Evolutionary conservation across 768 basidiomycete species (phyloP).

Genomic region (Paxillus ammoniavirescens): DNA sequence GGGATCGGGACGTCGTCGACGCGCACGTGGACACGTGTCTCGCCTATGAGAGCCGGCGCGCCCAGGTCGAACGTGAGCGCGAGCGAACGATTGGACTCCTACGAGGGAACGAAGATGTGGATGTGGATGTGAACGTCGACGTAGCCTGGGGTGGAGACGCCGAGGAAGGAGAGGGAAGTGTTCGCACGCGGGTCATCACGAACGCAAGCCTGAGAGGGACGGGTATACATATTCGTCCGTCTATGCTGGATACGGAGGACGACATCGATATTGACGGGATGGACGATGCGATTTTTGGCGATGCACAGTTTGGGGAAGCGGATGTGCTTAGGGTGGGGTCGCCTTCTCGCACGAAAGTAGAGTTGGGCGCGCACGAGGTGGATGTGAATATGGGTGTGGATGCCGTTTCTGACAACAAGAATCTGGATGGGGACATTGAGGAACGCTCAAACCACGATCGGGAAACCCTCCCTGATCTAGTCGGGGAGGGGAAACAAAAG

Average conservation of each 20-base stretch:
- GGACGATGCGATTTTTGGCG: conserved; percentile 64
- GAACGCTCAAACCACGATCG: conserved; percentile 22
- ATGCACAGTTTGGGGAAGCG: conserved; percentile 72
- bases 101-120: conserved; percentile 31
- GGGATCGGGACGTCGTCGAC: conserved; percentile 71
- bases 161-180: conserved; percentile 33
- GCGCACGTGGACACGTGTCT: conserved; percentile 84
- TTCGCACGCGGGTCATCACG: conserved; percentile 36
- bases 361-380: conserved; percentile 40
- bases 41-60: conserved; percentile 47
- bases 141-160: conserved; percentile 41
- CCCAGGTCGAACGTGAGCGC: conserved; percentile 33
- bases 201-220: conserved; percentile 46
- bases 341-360: conserved; percentile 9
- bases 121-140: conserved; percentile 33
- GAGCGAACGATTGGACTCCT: conserved; percentile 25
- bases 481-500: too few relatives aligned
- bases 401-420: not conserved
- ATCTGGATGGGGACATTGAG: not conserved
- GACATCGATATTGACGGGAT: conserved; percentile 82
- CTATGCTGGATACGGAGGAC: conserved; percentile 68
- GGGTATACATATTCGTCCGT: conserved; percentile 65
- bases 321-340: conserved; percentile 50
- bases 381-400: conserved; percentile 34
- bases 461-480: conserved; percentile 35